phyloP scores from a whole-genome alignment of 768 basidiomycete genomes.

The Kwoniella heveanensis region DNA sequence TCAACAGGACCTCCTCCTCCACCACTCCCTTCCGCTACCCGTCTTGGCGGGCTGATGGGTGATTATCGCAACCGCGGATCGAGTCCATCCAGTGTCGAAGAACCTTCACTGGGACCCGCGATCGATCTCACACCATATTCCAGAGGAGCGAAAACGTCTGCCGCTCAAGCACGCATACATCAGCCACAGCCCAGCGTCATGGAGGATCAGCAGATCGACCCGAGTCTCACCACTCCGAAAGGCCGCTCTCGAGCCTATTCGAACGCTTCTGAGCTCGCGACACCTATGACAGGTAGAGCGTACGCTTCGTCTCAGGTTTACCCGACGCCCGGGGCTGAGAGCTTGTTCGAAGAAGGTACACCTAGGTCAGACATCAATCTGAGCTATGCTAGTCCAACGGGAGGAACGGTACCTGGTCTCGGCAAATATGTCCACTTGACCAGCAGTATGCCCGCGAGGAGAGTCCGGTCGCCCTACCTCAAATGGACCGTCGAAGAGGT shows the following conservation, averaged over 20 bases:
- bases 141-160: neutral
- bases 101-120: slow-evolving; percentile 28
- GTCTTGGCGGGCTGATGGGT: slow-evolving; percentile 17
- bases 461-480: slow-evolving; percentile 49
- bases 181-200: slow-evolving; percentile 4
- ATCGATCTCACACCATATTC: slow-evolving; percentile 27
- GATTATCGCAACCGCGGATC: slow-evolving; percentile 5
- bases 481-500: slow-evolving; percentile 54
- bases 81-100: neutral
- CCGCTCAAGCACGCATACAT: neutral
- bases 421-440: slow-evolving; percentile 52
- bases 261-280: slow-evolving; percentile 24
- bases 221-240: slow-evolving; percentile 27
- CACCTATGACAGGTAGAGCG: slow-evolving; percentile 17
- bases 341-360: slow-evolving; percentile 12
- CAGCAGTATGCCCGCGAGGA: slow-evolving; percentile 46
- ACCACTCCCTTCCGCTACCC: slow-evolving; percentile 7
- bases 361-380: slow-evolving; percentile 9
- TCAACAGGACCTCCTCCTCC: slow-evolving; percentile 15
- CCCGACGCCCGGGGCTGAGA: slow-evolving; percentile 19
- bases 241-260: slow-evolving; percentile 24
- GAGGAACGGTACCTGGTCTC: slow-evolving; percentile 48
- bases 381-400: slow-evolving; percentile 38
- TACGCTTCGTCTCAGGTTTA: slow-evolving; percentile 20
- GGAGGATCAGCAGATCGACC: slow-evolving; percentile 38